Evolutionary conservation across 2,329 filamentous ascomycete species (phyloP).

Genomic region (Venturia nashicola): DNA sequence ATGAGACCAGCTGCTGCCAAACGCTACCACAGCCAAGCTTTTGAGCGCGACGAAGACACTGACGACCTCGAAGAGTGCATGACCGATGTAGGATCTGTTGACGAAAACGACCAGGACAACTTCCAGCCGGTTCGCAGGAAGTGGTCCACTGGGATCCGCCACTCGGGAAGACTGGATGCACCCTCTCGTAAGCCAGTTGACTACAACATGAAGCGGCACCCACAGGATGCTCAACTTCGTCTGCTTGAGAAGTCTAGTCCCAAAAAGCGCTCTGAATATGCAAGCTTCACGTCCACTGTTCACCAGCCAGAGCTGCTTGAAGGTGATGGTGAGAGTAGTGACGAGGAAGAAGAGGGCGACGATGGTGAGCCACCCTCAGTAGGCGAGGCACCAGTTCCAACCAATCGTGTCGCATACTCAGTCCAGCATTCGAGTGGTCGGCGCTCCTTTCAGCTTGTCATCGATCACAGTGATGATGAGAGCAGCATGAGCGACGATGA

Average conservation of each 20-base stretch:
- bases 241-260: background rate
- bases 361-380: background rate
- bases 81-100: background rate
- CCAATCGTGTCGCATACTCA: background rate
- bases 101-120: background rate
- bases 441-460: background rate
- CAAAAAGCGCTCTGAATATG: background rate
- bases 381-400: background rate
- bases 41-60: background rate
- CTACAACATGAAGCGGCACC: slow-evolving; percentile 3
- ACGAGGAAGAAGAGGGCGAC: background rate
- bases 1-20: background rate
- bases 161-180: background rate
- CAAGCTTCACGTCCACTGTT: background rate
- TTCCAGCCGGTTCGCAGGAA: background rate
- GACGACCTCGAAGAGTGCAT: background rate
- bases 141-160: background rate
- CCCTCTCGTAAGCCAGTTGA: background rate
- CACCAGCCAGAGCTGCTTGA: background rate
- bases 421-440: background rate
- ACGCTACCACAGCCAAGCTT: background rate
- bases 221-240: background rate
- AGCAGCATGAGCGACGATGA: background rate
- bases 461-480: background rate
- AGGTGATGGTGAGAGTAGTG: background rate